Conservation (phyloP, 2,329 filamentous ascomycete genomes). For the Teratosphaeriaceae sp. region DNA sequence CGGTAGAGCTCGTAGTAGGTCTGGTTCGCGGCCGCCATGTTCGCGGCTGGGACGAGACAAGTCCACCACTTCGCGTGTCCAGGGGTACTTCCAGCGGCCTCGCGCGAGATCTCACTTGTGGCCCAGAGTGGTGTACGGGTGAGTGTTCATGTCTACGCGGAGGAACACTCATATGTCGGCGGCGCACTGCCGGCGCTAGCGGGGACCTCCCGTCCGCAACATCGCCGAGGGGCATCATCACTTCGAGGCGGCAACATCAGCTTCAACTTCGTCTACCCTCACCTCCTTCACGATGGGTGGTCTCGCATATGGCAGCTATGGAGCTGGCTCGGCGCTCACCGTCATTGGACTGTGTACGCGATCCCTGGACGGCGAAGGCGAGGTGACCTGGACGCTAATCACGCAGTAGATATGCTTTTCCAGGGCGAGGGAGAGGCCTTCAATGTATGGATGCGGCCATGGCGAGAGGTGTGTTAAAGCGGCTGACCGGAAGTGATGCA, state of each 20-base stretch:
- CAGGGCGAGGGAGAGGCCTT: constrained; percentile 93
- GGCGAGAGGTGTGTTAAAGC: not conserved
- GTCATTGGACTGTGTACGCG: constrained; percentile 33
- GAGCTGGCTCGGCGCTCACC: constrained; percentile 27
- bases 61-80: not conserved
- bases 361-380: constrained; percentile 2
- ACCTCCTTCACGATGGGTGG: constrained; percentile 19
- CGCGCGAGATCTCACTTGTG: not conserved
- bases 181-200: not conserved
- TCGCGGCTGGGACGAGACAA: not conserved
- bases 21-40: constrained; percentile 23
- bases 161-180: not conserved
- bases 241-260: not conserved
- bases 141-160: not conserved
- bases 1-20: constrained; percentile 93
- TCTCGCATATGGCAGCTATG: constrained; percentile 31
- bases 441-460: constrained; percentile 60
- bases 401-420: constrained; percentile 84
- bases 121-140: not conserved
- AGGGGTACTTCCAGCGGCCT: not conserved
- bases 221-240: constrained; percentile 9
- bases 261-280: constrained; percentile 2
- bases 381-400: constrained; percentile 20
- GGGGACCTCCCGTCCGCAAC: not conserved
- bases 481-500: constrained; percentile 30